Evolutionary conservation across 2,329 filamentous ascomycete genomes (phyloP), one percentile per base, ranked within the genome.

Genomic region (Colletotrichum tamarilloi): DNA sequence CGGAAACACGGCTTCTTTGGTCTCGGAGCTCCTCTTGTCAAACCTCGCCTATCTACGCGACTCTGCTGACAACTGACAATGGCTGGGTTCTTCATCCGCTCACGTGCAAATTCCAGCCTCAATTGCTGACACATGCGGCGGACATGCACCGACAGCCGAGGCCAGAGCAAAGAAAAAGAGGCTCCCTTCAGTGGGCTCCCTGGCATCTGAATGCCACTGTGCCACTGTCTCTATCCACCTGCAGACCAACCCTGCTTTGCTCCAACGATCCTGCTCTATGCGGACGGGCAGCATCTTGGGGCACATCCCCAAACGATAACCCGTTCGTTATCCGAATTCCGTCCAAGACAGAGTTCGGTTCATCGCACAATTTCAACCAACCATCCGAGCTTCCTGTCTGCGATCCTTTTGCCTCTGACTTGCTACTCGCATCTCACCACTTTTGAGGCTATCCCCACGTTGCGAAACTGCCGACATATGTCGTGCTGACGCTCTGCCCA

Each of bases 71-170:
- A 64, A 26, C 22, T 22, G 4, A 30, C 14, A 28, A 56, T 49
- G 49, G 12, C 49, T 16, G 56, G 42, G 16, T 52, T 12, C 7
- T 6, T 16, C 8, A 49, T 38, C 49, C 55, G 28, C 60, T 73
- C 71, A 73, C 71, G 67, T 73, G 67, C 56, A 46, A 63, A 42
- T 5, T 14, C 42, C 5, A 38, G 16, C 12, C 8, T 46, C 28
- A 11, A 42, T 32, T 38, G 56, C 70, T 57, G 49, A 70, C 70
- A 70, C 55, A 59, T 73, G 70, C 60, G 16, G 60, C 52, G 26
- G 26, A 14, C 55, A 32, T 57, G 58, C 59, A 24, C 59, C 66
- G 71, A 73, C 67, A 70, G 30, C 71, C 71, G 67, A 73, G 71
- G 71, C 71, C 24, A 38, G 22, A 46, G 60, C 55, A n/a, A 22